Evolutionary conservation across 208 protist species (phyloP).

Genomic region (Leishmania braziliensis): DNA sequence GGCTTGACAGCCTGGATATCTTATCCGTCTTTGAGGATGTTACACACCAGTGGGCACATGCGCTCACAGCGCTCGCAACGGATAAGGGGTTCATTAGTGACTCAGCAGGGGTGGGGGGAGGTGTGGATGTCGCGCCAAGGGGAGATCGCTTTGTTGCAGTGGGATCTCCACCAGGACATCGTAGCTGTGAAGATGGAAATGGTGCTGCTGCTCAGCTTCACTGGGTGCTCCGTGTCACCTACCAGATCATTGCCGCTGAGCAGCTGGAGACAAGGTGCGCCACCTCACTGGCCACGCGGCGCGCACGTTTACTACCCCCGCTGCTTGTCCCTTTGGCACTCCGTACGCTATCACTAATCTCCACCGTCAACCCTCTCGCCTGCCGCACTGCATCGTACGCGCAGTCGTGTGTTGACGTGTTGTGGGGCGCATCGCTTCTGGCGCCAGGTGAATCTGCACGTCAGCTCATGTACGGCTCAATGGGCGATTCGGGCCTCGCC

Average conservation of each 20-base stretch:
- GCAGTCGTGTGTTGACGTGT: constrained; percentile 53
- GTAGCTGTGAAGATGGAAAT: background rate
- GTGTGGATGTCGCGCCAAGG: background rate
- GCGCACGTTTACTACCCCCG: constrained; percentile 7
- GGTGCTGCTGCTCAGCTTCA: constrained; percentile 20
- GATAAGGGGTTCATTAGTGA: background rate
- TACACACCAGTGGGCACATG: constrained; percentile 13
- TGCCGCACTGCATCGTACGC: constrained; percentile 43
- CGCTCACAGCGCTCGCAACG: background rate
- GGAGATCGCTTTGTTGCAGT: background rate
- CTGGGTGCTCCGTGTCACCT: constrained; percentile 28
- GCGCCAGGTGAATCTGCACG: constrained; percentile 38
- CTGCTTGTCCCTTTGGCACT: constrained; percentile 23
- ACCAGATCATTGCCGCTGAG: constrained; percentile 26
- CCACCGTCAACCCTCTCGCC: constrained; percentile 34
- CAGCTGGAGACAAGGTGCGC: constrained; percentile 1
- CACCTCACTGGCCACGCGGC: background rate
- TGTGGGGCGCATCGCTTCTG: constrained; percentile 49
- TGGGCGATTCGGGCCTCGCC: background rate
- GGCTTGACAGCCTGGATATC: background rate
- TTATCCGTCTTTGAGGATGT: constrained; percentile 14
- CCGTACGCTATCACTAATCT: constrained; percentile 35
- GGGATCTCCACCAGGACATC: background rate
- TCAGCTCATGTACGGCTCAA: constrained; percentile 46
- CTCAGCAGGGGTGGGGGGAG: background rate